Percentiles rank a stretch among this genome's conserved stretches.
These are phyloP conservation scores for Glarea lozoyensis DNA, from an alignment of 495 filamentous ascomycete genomes.

Conservation along the genomic window DNA sequence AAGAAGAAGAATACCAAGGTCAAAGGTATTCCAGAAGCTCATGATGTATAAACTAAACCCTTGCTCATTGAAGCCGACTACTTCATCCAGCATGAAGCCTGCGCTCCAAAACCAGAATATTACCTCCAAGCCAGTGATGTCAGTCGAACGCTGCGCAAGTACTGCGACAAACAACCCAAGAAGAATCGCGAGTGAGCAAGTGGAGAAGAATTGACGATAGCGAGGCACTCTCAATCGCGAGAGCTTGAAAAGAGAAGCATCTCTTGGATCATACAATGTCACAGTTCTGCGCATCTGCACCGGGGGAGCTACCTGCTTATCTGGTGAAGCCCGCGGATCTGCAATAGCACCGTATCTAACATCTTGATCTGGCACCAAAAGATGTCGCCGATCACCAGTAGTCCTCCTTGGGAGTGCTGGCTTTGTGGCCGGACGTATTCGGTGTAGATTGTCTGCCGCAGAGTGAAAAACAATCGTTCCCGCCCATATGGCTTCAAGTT, in stretches of 20 bases:
- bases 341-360: slow-evolving; percentile 19
- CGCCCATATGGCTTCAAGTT: slow-evolving; percentile 92
- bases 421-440: slow-evolving; percentile 24
- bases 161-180: slow-evolving; percentile 79
- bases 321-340: slow-evolving; percentile 10
- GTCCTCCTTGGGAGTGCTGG: slow-evolving; percentile 14
- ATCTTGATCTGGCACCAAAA: slow-evolving; percentile 7
- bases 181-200: slow-evolving; percentile 70
- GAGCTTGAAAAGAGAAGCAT: slow-evolving; percentile 84
- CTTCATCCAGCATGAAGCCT: slow-evolving; percentile 93
- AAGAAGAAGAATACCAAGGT: slow-evolving; percentile 78
- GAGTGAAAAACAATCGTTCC: slow-evolving; percentile 87
- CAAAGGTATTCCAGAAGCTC: slow-evolving; percentile 95
- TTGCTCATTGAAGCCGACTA: slow-evolving; percentile 87
- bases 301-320: slow-evolving; percentile 29
- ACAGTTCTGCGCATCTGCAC: slow-evolving; percentile 56
- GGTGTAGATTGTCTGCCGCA: slow-evolving; percentile 71
- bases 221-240: slow-evolving; percentile 82
- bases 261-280: slow-evolving; percentile 79
- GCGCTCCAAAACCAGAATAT: slow-evolving; percentile 96
- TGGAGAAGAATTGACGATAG: slow-evolving; percentile 83
- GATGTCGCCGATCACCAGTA: slow-evolving; percentile 12
- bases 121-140: slow-evolving; percentile 73
- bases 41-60: slow-evolving; percentile 91
- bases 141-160: slow-evolving; percentile 54